phyloP scores from a whole-genome alignment of 192 early-diverging fungal genomes.

The Coemansia aciculifera region DNA sequence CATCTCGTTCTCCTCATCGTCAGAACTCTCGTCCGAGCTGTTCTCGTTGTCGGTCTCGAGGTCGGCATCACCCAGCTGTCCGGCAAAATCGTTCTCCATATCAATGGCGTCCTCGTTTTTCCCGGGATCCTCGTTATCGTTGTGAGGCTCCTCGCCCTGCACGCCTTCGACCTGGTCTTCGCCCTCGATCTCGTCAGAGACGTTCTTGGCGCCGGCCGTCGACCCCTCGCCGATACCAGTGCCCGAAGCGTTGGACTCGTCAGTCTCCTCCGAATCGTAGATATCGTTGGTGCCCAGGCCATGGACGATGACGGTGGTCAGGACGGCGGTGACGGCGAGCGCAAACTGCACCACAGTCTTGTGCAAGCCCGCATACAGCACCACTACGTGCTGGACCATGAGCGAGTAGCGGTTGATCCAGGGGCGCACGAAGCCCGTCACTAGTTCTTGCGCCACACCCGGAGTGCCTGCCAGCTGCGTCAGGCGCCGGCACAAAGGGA shows the following conservation, averaged over 20 bases:
- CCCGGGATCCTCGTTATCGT: slow-evolving; percentile 58
- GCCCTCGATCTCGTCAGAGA: slow-evolving; percentile 96
- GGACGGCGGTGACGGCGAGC: slow-evolving; percentile 21
- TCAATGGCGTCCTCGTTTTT: slow-evolving; percentile 89
- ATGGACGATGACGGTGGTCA: slow-evolving; percentile 66
- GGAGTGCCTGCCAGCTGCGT: not conserved
- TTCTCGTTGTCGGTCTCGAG: slow-evolving; percentile 74
- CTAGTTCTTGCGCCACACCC: not conserved
- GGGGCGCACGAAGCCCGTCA: slow-evolving; percentile 21
- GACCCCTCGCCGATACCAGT: slow-evolving; percentile 95
- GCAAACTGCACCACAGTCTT: slow-evolving; percentile 70
- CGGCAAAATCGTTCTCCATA: slow-evolving; percentile 97
- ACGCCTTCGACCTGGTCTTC: slow-evolving; percentile 93
- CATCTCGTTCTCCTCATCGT: slow-evolving; percentile 69
- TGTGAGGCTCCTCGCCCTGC: slow-evolving; percentile 68
- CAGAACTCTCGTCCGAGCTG: slow-evolving; percentile 57
- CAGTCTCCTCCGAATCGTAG: slow-evolving; percentile 63
- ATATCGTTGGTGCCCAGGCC: slow-evolving; percentile 86
- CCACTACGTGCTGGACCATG: slow-evolving; percentile 57
- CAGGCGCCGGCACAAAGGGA: slow-evolving; percentile 18
- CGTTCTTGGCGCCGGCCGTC: slow-evolving; percentile 82
- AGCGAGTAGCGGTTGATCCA: slow-evolving; percentile 51
- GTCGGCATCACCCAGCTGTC: slow-evolving; percentile 84
- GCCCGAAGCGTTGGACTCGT: slow-evolving; percentile 55
- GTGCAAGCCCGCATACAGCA: slow-evolving; percentile 63